Conservation (phyloP, 2,329 filamentous ascomycete genomes). For the Colletotrichum sp. region DNA sequence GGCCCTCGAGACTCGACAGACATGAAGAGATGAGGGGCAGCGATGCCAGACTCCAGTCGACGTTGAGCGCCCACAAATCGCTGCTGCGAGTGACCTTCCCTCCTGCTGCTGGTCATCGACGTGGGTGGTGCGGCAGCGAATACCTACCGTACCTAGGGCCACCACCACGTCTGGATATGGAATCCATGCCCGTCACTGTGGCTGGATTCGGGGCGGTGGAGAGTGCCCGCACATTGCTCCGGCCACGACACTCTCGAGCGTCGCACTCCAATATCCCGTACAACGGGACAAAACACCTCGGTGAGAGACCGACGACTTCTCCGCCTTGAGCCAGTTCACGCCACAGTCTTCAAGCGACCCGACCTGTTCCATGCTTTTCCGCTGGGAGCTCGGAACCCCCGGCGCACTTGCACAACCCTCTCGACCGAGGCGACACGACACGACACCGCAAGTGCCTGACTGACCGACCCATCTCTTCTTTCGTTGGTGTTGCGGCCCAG, state of each 20-base stretch:
- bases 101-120: conserved; percentile 5
- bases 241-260: neutral
- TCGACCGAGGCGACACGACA: neutral
- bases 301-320: neutral
- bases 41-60: neutral
- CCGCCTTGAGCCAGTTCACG: neutral
- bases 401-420: neutral
- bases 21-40: neutral
- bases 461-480: neutral
- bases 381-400: neutral
- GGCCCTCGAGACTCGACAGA: neutral
- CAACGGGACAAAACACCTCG: neutral
- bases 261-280: neutral
- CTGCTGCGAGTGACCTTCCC: neutral
- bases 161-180: neutral
- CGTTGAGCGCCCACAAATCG: neutral
- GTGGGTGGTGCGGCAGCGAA: neutral
- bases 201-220: neutral
- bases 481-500: neutral
- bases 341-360: neutral
- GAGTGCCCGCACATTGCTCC: neutral
- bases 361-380: neutral
- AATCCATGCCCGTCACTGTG: neutral
- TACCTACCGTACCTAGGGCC: neutral
- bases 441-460: neutral